Evolutionary conservation across 148 eudicot species (phyloP), one percentile per base, ranked within the genome.

Genomic region (Amaranthus cruentus): DNA sequence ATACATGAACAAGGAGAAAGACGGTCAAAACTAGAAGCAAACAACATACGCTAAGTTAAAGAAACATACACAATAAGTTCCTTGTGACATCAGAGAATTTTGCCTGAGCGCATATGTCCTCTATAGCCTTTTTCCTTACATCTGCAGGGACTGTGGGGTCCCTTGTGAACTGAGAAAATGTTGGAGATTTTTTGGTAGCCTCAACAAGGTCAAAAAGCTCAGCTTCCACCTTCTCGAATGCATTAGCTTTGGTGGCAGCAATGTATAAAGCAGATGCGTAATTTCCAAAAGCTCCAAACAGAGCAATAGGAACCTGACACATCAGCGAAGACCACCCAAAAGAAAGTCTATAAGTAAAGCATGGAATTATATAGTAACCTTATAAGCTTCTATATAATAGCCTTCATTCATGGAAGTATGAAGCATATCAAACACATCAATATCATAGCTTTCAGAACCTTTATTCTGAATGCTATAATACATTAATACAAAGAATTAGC

Each of bases 231-330:
- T 84, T 90, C 59, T 92, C 96, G 80, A 90, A 80, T 15, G 83
- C 47, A 63, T 87, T 85, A 49, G 88, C 82, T 79, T 86, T 92
- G 47, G 76, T 89, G 73, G 97, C 88, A 75, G 93, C 83, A 68
- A 92, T 55, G 76, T 87, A 92, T 51, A 92, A 74, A 67, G 97
- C 97, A 28, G 97, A 87, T 73, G 97, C 91, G 77, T 92, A 92
- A 82, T 92, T 92, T 62, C 91, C 97, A 73, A 87, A 70, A 13
- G 83, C 88, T 69, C 97, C 97, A 83, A 79, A 92, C 96, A 92
- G 69, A 70, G 88, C 78, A 80, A 92, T 4, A 50, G 97, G 97
- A 78, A 90, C 91, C 97, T 92, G 69, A 59, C 70, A 75, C 9
- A 47, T 66, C 64, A 65, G 43, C 28, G 12, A 75, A 55, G 66